These are phyloP conservation scores for Zasmidium citrigriseum DNA, from an alignment of 2,329 filamentous ascomycete species.

Conservation along the genomic window DNA sequence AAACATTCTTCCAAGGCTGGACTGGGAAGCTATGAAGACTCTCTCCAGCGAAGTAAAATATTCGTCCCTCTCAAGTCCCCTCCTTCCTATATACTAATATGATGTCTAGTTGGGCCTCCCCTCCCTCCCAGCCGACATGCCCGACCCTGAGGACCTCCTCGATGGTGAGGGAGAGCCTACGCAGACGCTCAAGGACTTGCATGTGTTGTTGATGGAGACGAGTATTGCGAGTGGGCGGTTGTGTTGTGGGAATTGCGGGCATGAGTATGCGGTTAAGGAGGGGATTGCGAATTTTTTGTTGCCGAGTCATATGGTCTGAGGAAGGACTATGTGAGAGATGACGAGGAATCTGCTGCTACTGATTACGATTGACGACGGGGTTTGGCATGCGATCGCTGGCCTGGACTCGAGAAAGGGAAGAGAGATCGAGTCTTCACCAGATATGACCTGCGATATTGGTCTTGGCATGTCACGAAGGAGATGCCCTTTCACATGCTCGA, in stretches of 20 bases:
- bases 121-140: constrained; percentile 56
- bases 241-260: constrained; percentile 86
- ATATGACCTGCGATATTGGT: no score
- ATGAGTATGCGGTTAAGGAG: constrained; percentile 92
- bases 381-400: no score
- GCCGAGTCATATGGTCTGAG: constrained; percentile 81
- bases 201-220: constrained; percentile 83
- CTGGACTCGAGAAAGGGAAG: no score
- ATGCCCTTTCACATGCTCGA: no score
- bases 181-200: constrained; percentile 72
- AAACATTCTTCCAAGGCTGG: constrained; percentile 83
- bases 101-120: constrained; percentile 72
- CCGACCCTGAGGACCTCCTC: constrained; percentile 37
- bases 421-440: no score
- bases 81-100: constrained; percentile 6
- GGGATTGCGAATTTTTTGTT: constrained; percentile 95
- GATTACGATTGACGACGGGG: no score
- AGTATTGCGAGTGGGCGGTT: constrained; percentile 86
- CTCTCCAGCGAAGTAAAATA: constrained; percentile 71
- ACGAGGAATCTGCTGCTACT: neutral
- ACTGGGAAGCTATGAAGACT: constrained; percentile 78
- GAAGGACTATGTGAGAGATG: neutral
- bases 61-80: constrained; percentile 26
- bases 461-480: no score
- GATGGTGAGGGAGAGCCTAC: constrained; percentile 64